Percentiles rank a stretch among this genome's conserved stretches.
phyloP scores from a whole-genome alignment of 1,284 basidiomycete species.

The Taiwanofungus camphoratus region DNA sequence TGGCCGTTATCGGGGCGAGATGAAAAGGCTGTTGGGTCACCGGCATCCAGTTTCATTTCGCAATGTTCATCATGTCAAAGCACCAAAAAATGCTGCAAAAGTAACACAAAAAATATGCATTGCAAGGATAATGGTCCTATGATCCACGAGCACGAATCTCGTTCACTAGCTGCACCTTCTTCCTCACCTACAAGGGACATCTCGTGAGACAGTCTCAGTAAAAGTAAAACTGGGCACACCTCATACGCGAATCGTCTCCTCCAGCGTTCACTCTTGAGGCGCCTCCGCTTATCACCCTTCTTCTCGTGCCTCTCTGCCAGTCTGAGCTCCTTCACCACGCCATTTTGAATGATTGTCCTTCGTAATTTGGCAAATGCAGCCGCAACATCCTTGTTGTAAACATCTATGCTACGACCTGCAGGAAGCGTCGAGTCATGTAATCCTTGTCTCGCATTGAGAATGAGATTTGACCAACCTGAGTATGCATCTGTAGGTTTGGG shows the following conservation, averaged over 20 bases:
- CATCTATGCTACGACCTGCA: conserved; percentile 45
- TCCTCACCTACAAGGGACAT: conserved; percentile 47
- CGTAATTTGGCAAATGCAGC: conserved; percentile 45
- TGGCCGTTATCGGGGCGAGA: not conserved
- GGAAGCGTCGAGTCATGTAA: conserved; percentile 8
- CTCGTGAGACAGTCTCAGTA: conserved; percentile 15
- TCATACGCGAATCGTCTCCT: conserved; percentile 63
- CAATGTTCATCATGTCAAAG: conserved; percentile 7
- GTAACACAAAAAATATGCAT: too few relatives aligned
- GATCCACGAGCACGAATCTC: conserved; percentile 45
- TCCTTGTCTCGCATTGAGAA: not conserved
- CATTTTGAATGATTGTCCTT: conserved; percentile 49
- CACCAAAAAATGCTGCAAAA: too few relatives aligned
- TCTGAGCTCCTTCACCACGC: conserved; percentile 46
- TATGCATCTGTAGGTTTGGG: conserved; percentile 19
- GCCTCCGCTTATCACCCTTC: conserved; percentile 59
- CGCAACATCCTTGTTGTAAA: conserved; percentile 34
- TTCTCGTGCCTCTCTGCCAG: conserved; percentile 62
- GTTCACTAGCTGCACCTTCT: conserved; percentile 45
- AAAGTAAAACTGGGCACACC: conserved; percentile 35
- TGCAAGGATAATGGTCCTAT: conserved; percentile 15
- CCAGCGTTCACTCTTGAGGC: conserved; percentile 61
- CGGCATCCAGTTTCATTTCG: not conserved
- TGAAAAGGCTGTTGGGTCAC: not conserved
- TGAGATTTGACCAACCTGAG: conserved; percentile 16